Evolutionary conservation across 257 asterid species (phyloP).

Genomic region (Gentiana macrophylla): DNA sequence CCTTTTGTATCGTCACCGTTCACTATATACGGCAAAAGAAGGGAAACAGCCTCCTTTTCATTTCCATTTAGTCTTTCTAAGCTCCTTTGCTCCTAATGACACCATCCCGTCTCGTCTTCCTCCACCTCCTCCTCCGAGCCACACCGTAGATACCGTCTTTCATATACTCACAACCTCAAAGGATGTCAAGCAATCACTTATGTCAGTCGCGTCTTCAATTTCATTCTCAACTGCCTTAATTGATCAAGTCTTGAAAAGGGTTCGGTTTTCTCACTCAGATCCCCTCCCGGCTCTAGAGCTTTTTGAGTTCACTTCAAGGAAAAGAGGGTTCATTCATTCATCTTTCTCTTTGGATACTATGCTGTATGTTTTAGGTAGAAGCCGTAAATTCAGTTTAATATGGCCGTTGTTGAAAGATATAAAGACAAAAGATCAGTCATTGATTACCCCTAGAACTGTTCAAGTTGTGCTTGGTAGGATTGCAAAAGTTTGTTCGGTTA

Average conservation of each 20-base stretch:
- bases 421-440: conserved; percentile 51
- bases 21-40: too few relatives aligned
- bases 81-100: conserved; percentile 4
- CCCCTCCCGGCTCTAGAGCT: conserved; percentile 63
- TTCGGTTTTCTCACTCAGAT: conserved; percentile 74
- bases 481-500: conserved; percentile 85
- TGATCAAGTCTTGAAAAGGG: conserved; percentile 68
- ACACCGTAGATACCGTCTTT: conserved; percentile 41
- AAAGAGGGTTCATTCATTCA: conserved; percentile 50
- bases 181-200: conserved; percentile 39
- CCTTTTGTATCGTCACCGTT: too few relatives aligned
- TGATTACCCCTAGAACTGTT: conserved; percentile 64
- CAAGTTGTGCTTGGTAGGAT: conserved; percentile 74
- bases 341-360: conserved; percentile 61
- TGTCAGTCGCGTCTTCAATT: conserved; percentile 41
- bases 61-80: conserved; percentile 3
- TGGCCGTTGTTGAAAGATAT: conserved; percentile 64
- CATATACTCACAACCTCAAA: conserved; percentile 48
- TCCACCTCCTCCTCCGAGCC: conserved; percentile 13
- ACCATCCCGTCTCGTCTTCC: neutral
- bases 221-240: conserved; percentile 48
- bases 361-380: conserved; percentile 69
- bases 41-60: neutral
- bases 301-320: conserved; percentile 38
- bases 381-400: conserved; percentile 46